Percentiles rank a stretch among this genome's conserved stretches.
Evolutionary conservation across 2,329 filamentous ascomycete species (phyloP).

Genomic region (Paecilomyces variotii): DNA sequence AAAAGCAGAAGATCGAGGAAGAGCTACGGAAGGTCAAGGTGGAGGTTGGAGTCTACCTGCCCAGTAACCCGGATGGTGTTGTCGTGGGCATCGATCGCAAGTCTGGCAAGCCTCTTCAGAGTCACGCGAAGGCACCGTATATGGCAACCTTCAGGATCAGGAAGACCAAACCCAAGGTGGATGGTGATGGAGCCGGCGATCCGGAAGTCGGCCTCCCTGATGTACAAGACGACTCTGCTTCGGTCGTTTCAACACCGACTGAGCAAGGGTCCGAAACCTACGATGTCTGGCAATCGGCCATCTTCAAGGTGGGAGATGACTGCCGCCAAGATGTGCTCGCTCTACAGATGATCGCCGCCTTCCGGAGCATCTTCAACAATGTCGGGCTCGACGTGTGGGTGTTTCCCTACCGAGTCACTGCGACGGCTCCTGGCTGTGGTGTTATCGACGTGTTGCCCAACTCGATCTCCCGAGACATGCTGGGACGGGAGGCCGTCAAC

Average conservation of each 20-base stretch:
- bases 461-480: constrained; percentile 96
- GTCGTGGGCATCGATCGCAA: constrained; percentile 98
- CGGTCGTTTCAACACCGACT: constrained; percentile 5
- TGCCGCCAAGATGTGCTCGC: constrained; percentile 95
- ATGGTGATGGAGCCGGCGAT: constrained; percentile 17
- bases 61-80: constrained; percentile 91
- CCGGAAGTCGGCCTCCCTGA: constrained; percentile 19
- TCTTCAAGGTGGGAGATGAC: constrained; percentile 99
- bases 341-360: constrained; percentile 94
- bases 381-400: constrained; percentile 95
- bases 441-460: constrained; percentile 98
- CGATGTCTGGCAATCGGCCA: constrained; percentile 98
- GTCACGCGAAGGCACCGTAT: constrained; percentile 95
- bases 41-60: constrained; percentile 92
- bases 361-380: constrained; percentile 91
- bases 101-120: constrained; percentile 93
- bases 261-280: constrained; percentile 49
- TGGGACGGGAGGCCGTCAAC: constrained; percentile 95
- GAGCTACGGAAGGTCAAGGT: constrained; percentile 96
- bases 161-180: constrained; percentile 51
- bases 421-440: constrained; percentile 92
- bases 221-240: constrained; percentile 14
- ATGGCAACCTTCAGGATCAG: constrained; percentile 98
- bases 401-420: constrained; percentile 93
- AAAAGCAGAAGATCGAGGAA: constrained; percentile 98